Evolutionary conservation across 2,329 filamentous ascomycete species (phyloP), one percentile per base, ranked within the genome.

Genomic region (Gliomastix tumulicola): DNA sequence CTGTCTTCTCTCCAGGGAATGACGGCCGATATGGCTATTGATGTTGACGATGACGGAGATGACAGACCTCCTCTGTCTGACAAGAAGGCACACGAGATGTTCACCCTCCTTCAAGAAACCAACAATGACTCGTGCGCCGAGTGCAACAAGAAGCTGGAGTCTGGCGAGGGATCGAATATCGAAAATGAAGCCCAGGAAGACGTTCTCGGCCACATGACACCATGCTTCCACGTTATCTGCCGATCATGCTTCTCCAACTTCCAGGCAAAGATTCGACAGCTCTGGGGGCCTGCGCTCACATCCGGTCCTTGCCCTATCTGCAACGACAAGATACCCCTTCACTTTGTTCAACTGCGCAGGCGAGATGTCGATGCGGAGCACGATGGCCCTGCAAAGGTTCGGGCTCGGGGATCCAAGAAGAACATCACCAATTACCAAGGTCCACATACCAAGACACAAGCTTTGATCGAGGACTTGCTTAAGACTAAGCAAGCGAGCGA

Each of bases 391-490:
- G 50, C 53, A 54, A 57, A 59, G 39, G 40, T 49, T 20, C 59
- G 55, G 42, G 47, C 50, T 12, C 54, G 50, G 36, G 65, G 70
- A 12, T 17, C 19, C 21, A 35, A 30, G 32, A 72, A 71, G 34
- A 84, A 81, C 51, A 66, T 82, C 10, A 77, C 76, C 18, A 76
- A 74, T 21, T 98, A 97, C 54, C 71, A 73, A 30, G 89, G 89
- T 0, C 90, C 90, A 0, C 88, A 94, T 51, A 94, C 89, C 6
- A 98, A 98, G 65, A 95, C 92, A 1, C 79, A 75, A 39, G 88
- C 86, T 3, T 68, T 98, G 3, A 54, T 98, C 1, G 67, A 81
- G n/a, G 80, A 87, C 43, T 73, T 98, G 7, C 59, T 84, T 2
- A 66, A 70, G 35, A 77, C 79, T 35, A 76, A 79, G 39, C 66